Percentiles rank a stretch among this genome's conserved stretches.
Conservation (phyloP, 257 asterid genomes). For the Penstemon eatonii region DNA sequence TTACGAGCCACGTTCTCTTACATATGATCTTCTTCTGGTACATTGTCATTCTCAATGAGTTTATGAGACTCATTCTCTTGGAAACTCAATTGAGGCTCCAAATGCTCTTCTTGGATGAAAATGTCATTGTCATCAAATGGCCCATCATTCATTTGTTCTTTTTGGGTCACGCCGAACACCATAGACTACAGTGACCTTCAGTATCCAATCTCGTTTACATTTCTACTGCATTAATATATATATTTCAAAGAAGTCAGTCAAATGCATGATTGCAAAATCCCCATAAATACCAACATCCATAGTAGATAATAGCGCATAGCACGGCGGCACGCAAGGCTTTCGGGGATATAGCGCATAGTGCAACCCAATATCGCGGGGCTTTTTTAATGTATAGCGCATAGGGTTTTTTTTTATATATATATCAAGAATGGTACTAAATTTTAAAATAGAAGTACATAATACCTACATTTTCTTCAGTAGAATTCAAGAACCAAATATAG, state of each 20-base stretch:
- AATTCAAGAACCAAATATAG: background rate
- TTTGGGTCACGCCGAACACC: constrained; percentile 22
- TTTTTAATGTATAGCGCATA: no score
- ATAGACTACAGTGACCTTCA: constrained; percentile 8
- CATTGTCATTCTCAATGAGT: no score
- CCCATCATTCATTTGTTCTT: constrained; percentile 23
- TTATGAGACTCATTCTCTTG: no score
- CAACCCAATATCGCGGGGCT: no score
- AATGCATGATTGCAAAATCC: constrained; percentile 16
- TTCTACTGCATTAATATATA: constrained; percentile 48
- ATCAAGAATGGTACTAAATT: no score
- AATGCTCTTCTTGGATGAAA: constrained; percentile 28
- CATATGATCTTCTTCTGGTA: no score
- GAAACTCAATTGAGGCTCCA: no score
- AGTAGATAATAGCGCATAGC: no score
- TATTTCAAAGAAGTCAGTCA: background rate
- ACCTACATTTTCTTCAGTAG: background rate
- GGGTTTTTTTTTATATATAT: no score
- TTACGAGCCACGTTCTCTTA: no score
- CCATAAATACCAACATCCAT: constrained; percentile 7
- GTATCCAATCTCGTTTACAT: constrained; percentile 35
- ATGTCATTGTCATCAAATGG: constrained; percentile 24
- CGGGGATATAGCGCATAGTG: no score
- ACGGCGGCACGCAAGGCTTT: no score
- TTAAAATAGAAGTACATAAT: background rate